Percentiles rank a stretch among this genome's conserved stretches.
Conservation (phyloP, 2,329 filamentous ascomycete species). For the Drechslerella stenobrocha region DNA sequence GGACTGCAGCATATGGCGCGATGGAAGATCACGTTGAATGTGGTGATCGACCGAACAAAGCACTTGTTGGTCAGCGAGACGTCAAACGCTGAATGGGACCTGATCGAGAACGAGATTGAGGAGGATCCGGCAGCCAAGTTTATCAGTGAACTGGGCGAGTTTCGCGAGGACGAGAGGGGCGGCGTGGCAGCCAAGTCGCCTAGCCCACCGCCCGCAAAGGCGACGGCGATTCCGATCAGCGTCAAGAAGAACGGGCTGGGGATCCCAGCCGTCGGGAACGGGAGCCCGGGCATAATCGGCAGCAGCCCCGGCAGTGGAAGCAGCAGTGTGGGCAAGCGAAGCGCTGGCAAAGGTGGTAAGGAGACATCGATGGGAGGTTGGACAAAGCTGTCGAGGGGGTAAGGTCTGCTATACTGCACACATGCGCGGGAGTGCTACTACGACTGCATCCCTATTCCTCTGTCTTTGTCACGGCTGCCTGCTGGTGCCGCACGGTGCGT, state of each 20-base stretch:
- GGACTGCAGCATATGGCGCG: constrained; percentile 42
- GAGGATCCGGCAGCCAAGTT: constrained; percentile 44
- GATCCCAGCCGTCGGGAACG: constrained; percentile 41
- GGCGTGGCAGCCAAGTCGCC: constrained; percentile 11
- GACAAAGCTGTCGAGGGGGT: constrained; percentile 44
- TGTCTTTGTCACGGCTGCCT: no score
- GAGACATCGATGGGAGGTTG: constrained; percentile 43
- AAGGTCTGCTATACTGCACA: background rate
- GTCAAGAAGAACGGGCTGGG: constrained; percentile 38
- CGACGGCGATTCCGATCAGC: constrained; percentile 42
- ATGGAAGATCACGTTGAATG: constrained; percentile 42
- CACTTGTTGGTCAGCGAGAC: constrained; percentile 43
- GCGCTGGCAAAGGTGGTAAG: constrained; percentile 34
- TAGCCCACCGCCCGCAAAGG: constrained; percentile 25
- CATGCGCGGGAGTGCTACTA: no score
- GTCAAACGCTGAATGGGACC: constrained; percentile 44
- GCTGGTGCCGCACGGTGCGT: no score
- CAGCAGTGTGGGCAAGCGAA: constrained; percentile 32
- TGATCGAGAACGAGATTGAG: constrained; percentile 48
- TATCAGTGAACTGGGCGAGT: constrained; percentile 44
- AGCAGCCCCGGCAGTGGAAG: constrained; percentile 34
- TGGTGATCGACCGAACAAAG: constrained; percentile 44
- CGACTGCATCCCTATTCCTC: no score
- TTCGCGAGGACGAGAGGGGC: constrained; percentile 34
- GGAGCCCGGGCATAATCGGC: constrained; percentile 32